These are phyloP conservation scores for Cyberlindnera maclurae DNA, from an alignment of 805 yeast species.

Conservation along the genomic window DNA sequence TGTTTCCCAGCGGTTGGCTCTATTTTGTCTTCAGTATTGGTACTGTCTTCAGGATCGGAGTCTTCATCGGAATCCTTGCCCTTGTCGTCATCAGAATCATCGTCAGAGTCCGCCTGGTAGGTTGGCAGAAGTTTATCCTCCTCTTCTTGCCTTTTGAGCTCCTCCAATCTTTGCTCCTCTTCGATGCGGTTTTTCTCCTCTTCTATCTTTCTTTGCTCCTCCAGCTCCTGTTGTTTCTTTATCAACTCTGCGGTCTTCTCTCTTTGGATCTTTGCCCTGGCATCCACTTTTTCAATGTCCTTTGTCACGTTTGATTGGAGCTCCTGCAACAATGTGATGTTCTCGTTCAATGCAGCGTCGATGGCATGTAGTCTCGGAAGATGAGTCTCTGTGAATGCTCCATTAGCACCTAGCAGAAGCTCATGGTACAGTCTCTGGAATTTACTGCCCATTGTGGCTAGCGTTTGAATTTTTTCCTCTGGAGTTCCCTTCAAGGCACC, in stretches of 20 bases:
- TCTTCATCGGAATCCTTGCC: not conserved
- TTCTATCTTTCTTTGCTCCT: constrained; percentile 8
- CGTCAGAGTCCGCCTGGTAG: constrained; percentile 13
- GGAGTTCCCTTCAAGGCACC: constrained; percentile 1
- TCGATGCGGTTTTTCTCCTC: constrained; percentile 1
- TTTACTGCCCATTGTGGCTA: constrained; percentile 8
- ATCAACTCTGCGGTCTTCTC: constrained; percentile 13
- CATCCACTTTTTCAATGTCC: constrained; percentile 8
- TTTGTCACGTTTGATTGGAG: constrained; percentile 9
- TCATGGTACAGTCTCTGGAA: constrained; percentile 20
- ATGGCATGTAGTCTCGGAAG: constrained; percentile 7
- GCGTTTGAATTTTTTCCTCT: constrained; percentile 10
- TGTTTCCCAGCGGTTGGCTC: no score
- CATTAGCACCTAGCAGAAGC: constrained; percentile 13
- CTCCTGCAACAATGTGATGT: constrained; percentile 14
- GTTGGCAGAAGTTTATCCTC: constrained; percentile 17
- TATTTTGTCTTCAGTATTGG: not conserved
- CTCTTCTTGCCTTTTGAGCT: constrained; percentile 8
- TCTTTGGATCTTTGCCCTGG: constrained; percentile 7
- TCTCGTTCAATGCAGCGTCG: constrained; percentile 8
- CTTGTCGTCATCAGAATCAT: constrained; percentile 3
- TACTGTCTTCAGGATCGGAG: not conserved
- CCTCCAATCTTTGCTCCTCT: constrained; percentile 7
- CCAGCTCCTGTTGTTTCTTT: constrained; percentile 11
- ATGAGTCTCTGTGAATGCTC: constrained; percentile 10